These are phyloP conservation scores for Stephanodiscus minutulus DNA, from an alignment of 108 stramenopile species.

Conservation along the genomic window DNA sequence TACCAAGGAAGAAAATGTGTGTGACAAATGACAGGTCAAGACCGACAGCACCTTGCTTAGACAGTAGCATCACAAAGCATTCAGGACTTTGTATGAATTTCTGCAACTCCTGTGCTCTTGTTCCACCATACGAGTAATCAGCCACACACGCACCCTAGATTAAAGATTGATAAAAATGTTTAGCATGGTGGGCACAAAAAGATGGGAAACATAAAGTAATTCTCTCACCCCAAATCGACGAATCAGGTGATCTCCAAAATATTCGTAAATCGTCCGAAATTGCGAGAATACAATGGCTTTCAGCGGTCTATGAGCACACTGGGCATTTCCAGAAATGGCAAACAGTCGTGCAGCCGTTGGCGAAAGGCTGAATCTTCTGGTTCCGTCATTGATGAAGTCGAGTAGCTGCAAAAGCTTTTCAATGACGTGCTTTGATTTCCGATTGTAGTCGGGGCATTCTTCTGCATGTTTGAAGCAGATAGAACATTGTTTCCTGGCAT, in stretches of 20 bases:
- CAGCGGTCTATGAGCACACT: conserved; percentile 45
- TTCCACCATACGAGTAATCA: conserved; percentile 70
- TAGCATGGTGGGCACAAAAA: background rate
- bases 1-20: conserved; percentile 90
- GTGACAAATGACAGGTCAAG: conserved; percentile 95
- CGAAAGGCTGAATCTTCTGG: conserved; percentile 19
- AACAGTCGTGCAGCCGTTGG: conserved; percentile 31
- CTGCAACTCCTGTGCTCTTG: conserved; percentile 58
- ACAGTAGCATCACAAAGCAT: conserved; percentile 86
- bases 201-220: background rate
- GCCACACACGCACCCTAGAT: conserved; percentile 60
- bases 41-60: conserved; percentile 90
- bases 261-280: conserved; percentile 71
- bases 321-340: conserved; percentile 8
- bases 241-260: conserved; percentile 67
- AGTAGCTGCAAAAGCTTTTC: conserved; percentile 56
- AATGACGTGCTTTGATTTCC: conserved; percentile 74
- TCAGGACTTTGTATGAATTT: conserved; percentile 61
- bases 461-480: conserved; percentile 59
- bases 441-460: conserved; percentile 65
- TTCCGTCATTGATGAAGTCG: conserved; percentile 1
- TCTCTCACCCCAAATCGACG: conserved; percentile 59
- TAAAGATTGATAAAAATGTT: background rate
- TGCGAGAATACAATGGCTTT: conserved; percentile 88
- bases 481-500: conserved; percentile 37